A percentile compares a stretch with the other conserved stretches of the same genome.
Evolutionary conservation across 208 protist species (phyloP).

Genomic region (Trypanosoma avium): DNA sequence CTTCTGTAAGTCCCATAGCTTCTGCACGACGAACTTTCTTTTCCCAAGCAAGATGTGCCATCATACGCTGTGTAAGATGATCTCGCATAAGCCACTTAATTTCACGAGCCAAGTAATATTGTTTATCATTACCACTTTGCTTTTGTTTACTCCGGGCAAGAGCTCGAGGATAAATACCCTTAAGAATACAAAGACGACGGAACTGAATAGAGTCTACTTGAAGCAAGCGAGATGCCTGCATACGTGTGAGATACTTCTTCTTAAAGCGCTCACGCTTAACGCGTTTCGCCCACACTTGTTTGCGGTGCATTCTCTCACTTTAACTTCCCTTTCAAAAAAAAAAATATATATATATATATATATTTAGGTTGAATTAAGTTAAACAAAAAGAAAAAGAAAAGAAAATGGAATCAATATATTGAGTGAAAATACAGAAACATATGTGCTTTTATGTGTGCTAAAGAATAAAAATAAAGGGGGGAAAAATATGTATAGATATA

Average conservation of each 20-base stretch:
- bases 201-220: conserved; percentile 94
- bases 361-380: no score
- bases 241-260: conserved; percentile 93
- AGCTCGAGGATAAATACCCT: conserved; percentile 98
- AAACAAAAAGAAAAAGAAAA: conserved; percentile 27
- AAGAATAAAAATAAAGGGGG: conserved; percentile 24
- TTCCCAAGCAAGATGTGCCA: conserved; percentile 92
- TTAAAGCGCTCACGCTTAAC: conserved; percentile 91
- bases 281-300: conserved; percentile 88
- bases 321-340: not conserved
- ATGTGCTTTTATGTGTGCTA: no score
- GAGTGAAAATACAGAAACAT: no score
- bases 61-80: conserved; percentile 95
- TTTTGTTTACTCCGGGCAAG: conserved; percentile 95
- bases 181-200: conserved; percentile 97
- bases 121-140: conserved; percentile 92
- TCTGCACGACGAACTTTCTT: conserved; percentile 92
- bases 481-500: not conserved
- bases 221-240: conserved; percentile 91
- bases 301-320: conserved; percentile 50
- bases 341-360: no score
- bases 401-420: no score
- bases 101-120: conserved; percentile 98
- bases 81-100: conserved; percentile 97
- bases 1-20: conserved; percentile 68